Percentiles rank a stretch among this genome's conserved stretches.
Conservation (phyloP, 1,284 basidiomycete genomes). For the Hemileia vastatrix region DNA sequence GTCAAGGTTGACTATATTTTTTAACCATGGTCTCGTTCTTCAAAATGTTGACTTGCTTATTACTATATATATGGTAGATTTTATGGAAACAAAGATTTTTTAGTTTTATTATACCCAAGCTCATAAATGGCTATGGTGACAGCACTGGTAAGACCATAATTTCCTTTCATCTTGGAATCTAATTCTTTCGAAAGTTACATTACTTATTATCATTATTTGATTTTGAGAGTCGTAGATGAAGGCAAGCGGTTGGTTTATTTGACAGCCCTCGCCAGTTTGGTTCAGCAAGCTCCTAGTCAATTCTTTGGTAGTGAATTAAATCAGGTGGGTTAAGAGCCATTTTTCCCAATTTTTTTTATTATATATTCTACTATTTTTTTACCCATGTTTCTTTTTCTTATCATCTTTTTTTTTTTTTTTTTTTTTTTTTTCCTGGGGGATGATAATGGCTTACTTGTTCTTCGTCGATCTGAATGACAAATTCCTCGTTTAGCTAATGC, state of each 20-base stretch:
- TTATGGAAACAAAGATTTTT: slow-evolving; percentile 16
- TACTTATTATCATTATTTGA: not conserved
- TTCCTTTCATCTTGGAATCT: not conserved
- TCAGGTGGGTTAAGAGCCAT: slow-evolving; percentile 34
- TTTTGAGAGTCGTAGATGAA: slow-evolving; percentile 45
- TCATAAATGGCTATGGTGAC: slow-evolving; percentile 52
- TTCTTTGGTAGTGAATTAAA: slow-evolving; percentile 60
- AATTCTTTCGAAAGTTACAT: slow-evolving; percentile 5
- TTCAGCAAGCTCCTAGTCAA: slow-evolving; percentile 68
- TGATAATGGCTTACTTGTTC: too few relatives aligned
- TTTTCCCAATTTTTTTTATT: not conserved
- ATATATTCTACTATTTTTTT: not conserved
- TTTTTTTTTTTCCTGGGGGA: slow-evolving; percentile 15
- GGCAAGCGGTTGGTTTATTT: slow-evolving; percentile 61
- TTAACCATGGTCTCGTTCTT: not conserved
- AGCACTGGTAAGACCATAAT: slow-evolving; percentile 30
- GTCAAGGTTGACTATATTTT: slow-evolving; percentile 54
- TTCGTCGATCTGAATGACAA: too few relatives aligned
- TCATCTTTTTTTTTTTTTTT: not conserved
- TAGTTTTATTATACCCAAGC: slow-evolving; percentile 3
- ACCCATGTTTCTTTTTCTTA: not conserved
- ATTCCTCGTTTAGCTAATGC: too few relatives aligned
- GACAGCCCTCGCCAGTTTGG: slow-evolving; percentile 69
- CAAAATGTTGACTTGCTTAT: not conserved
- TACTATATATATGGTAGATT: slow-evolving; percentile 46